Evolutionary conservation across 192 early-diverging fungal species (phyloP).

Genomic region (Rhizophagus prolifer): DNA sequence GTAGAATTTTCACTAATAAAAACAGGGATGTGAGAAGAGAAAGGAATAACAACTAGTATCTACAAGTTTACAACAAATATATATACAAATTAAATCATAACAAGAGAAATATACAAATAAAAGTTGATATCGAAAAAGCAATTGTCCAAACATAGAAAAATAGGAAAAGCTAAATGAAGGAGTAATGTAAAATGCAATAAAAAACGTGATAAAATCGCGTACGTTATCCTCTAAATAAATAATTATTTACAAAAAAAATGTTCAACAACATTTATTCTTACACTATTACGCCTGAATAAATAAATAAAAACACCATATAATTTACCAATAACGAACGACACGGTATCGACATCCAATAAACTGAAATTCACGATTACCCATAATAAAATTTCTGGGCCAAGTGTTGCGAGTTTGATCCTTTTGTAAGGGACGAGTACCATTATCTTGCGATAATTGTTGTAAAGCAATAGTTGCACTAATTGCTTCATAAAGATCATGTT

Average conservation of each 20-base stretch:
- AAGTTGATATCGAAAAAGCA: conserved; percentile 9
- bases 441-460: conserved; percentile 16
- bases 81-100: conserved; percentile 14
- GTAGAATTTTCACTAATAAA: background rate
- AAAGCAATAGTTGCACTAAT: conserved; percentile 9
- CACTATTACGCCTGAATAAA: background rate
- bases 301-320: no score
- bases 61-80: conserved; percentile 16
- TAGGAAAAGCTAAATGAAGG: background rate
- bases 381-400: conserved; percentile 22
- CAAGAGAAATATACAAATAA: conserved; percentile 22
- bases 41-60: background rate
- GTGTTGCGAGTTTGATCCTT: background rate
- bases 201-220: background rate
- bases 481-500: conserved; percentile 16
- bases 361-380: conserved; percentile 24
- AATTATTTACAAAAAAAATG: conserved; percentile 14
- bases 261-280: conserved; percentile 7
- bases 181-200: background rate
- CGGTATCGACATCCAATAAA: conserved; percentile 21
- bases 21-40: background rate
- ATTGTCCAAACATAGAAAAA: conserved; percentile 14
- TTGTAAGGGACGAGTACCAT: conserved; percentile 5
- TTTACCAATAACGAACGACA: conserved; percentile 26
- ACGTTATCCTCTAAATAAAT: background rate